Evolutionary conservation across 2,329 filamentous ascomycete species (phyloP).

Genomic region (Claviceps sp.): DNA sequence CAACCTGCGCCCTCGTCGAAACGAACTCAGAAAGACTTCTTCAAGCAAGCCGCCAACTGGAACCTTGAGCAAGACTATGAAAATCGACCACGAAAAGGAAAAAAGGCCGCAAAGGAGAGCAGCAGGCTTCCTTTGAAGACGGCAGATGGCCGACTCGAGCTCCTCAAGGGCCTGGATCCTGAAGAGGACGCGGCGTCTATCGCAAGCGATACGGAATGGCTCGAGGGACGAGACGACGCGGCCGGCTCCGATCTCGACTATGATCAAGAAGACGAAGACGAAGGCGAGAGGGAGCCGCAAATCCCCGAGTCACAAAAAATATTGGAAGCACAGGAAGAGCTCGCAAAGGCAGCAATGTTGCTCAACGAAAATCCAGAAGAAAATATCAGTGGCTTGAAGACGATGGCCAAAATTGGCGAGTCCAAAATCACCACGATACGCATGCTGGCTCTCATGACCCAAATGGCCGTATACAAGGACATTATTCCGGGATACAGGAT

Average conservation of each 20-base stretch:
- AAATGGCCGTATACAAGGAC: slow-evolving; percentile 86
- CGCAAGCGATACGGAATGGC: slow-evolving; percentile 48
- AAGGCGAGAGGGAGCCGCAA: slow-evolving; percentile 33
- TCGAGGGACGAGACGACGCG: slow-evolving; percentile 44
- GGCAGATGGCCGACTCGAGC: slow-evolving; percentile 57
- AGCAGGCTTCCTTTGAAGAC: slow-evolving; percentile 79
- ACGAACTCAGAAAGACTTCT: slow-evolving; percentile 49
- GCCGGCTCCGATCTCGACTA: slow-evolving; percentile 36
- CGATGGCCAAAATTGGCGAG: slow-evolving; percentile 58
- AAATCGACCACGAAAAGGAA: slow-evolving; percentile 62
- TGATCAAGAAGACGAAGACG: slow-evolving; percentile 7
- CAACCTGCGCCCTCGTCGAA: slow-evolving; percentile 18
- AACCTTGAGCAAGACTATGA: slow-evolving; percentile 89
- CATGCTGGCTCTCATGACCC: slow-evolving; percentile 75
- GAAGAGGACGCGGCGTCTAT: slow-evolving; percentile 47
- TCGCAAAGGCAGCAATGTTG: slow-evolving; percentile 66
- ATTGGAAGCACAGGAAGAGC: slow-evolving; percentile 75
- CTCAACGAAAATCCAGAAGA: slow-evolving; percentile 93
- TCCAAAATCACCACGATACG: slow-evolving; percentile 60
- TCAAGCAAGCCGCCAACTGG: slow-evolving; percentile 68
- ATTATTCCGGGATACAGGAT: slow-evolving; percentile 95
- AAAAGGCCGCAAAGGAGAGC: slow-evolving; percentile 57
- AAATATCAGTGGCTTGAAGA: slow-evolving; percentile 66
- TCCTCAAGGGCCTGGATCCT: slow-evolving; percentile 39
- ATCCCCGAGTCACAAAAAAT: slow-evolving; percentile 70